Conservation (phyloP, 2,329 filamentous ascomycete genomes). For the Epichloe baconii region DNA sequence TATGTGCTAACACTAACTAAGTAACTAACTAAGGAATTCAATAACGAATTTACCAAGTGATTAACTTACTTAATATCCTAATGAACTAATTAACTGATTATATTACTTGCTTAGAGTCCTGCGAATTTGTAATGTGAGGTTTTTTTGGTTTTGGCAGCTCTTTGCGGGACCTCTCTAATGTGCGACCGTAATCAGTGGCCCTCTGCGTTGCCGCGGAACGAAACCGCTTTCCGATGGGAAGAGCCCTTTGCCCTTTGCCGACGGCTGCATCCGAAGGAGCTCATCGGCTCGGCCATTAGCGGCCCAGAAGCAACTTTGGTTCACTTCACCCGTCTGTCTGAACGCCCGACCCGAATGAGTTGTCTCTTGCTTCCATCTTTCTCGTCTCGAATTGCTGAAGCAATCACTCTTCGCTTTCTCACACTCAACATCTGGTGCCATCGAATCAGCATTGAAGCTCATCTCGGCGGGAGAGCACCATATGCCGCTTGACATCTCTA, state of each 20-base stretch:
- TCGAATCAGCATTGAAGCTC: background rate
- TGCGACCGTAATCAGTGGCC: background rate
- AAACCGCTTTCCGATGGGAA: conserved; percentile 4
- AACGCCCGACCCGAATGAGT: background rate
- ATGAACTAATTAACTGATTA: too few relatives aligned
- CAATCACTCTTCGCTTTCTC: background rate
- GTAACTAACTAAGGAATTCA: too few relatives aligned
- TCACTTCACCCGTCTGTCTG: background rate
- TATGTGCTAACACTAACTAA: too few relatives aligned
- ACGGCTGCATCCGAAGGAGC: conserved; percentile 1
- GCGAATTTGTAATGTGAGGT: too few relatives aligned
- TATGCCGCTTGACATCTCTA: background rate
- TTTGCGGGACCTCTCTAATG: too few relatives aligned
- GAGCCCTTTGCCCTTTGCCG: conserved; percentile 2
- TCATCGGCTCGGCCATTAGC: conserved; percentile 4
- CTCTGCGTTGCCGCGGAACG: background rate
- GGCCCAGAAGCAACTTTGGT: background rate
- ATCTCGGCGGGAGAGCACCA: background rate
- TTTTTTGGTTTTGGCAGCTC: too few relatives aligned
- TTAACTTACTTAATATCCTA: too few relatives aligned
- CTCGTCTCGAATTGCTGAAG: background rate
- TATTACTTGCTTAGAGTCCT: too few relatives aligned
- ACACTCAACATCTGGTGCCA: background rate
- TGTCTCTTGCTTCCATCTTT: background rate
- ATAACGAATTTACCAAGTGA: too few relatives aligned